phyloP scores from a whole-genome alignment of 2,329 filamentous ascomycete species.

The Sarocladiaceae sp. region DNA sequence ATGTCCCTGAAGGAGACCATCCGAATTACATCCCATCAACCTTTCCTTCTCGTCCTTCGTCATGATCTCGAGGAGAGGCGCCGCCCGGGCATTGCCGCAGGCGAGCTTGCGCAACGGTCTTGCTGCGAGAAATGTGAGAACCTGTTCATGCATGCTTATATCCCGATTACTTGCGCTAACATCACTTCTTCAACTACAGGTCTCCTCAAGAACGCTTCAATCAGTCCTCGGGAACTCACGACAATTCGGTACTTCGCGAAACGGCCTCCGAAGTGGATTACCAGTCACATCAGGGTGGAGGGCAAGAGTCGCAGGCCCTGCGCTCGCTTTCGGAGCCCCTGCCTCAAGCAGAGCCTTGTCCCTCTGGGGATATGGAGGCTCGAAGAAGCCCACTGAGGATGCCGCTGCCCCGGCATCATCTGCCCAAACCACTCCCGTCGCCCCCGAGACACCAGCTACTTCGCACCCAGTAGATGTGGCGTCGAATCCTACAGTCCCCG shows the following conservation, averaged over 20 bases:
- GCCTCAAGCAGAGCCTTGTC: slow-evolving; percentile 26
- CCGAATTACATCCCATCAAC: slow-evolving; percentile 16
- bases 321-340: slow-evolving; percentile 26
- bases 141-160: not conserved
- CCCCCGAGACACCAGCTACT: slow-evolving; percentile 14
- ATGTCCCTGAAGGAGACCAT: slow-evolving; percentile 14
- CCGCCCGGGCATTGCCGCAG: slow-evolving; percentile 34
- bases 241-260: slow-evolving; percentile 29
- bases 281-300: slow-evolving; percentile 9
- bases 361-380: slow-evolving; percentile 28
- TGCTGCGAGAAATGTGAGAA: not conserved
- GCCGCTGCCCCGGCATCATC: slow-evolving; percentile 13
- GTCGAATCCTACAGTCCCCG: slow-evolving; percentile 14
- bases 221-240: slow-evolving; percentile 29
- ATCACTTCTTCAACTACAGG: not conserved
- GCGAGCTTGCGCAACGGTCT: slow-evolving; percentile 18
- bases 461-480: slow-evolving; percentile 16
- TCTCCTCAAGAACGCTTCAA: slow-evolving; percentile 20
- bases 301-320: not conserved
- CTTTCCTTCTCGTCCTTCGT: slow-evolving; percentile 19
- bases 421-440: slow-evolving; percentile 10
- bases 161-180: not conserved
- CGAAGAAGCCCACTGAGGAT: slow-evolving; percentile 12
- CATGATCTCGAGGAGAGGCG: slow-evolving; percentile 43
- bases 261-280: slow-evolving; percentile 17